Evolutionary conservation across 192 early-diverging fungal genomes (phyloP).

Genomic region (Gorgonomyces haynaldii): DNA sequence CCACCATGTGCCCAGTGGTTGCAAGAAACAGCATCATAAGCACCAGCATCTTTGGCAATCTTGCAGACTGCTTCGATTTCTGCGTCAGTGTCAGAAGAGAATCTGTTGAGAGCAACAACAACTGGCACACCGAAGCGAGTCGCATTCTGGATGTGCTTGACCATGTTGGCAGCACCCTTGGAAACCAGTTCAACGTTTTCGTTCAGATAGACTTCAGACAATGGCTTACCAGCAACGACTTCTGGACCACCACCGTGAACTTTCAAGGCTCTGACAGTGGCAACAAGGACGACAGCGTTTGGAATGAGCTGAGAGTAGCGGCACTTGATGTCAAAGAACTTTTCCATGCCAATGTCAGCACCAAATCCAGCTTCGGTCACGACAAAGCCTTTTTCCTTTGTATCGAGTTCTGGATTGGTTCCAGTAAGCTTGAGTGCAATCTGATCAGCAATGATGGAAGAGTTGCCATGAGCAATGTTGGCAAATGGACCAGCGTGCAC

Average conservation of each 20-base stretch:
- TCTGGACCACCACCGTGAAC: conserved; percentile 96
- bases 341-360: conserved; percentile 99
- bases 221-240: conserved; percentile 78
- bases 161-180: conserved; percentile 76
- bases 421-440: conserved; percentile 92
- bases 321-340: conserved; percentile 98
- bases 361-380: conserved; percentile 99
- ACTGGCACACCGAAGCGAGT: conserved; percentile 77
- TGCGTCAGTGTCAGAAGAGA: conserved; percentile 71
- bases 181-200: conserved; percentile 81
- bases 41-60: conserved; percentile 71
- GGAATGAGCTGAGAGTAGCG: conserved; percentile 76
- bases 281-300: conserved; percentile 83
- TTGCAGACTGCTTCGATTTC: conserved; percentile 71
- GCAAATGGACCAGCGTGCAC: conserved; percentile 99
- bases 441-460: conserved; percentile 86
- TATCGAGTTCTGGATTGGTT: conserved; percentile 33
- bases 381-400: conserved; percentile 62
- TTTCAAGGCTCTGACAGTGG: conserved; percentile 89
- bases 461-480: conserved; percentile 99
- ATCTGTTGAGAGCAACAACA: conserved; percentile 87
- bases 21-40: conserved; percentile 71
- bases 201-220: conserved; percentile 75
- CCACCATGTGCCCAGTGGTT: conserved; percentile 95
- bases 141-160: conserved; percentile 86